phyloP scores from a whole-genome alignment of 2,329 filamentous ascomycete species.

The Arthroderma sp. region DNA sequence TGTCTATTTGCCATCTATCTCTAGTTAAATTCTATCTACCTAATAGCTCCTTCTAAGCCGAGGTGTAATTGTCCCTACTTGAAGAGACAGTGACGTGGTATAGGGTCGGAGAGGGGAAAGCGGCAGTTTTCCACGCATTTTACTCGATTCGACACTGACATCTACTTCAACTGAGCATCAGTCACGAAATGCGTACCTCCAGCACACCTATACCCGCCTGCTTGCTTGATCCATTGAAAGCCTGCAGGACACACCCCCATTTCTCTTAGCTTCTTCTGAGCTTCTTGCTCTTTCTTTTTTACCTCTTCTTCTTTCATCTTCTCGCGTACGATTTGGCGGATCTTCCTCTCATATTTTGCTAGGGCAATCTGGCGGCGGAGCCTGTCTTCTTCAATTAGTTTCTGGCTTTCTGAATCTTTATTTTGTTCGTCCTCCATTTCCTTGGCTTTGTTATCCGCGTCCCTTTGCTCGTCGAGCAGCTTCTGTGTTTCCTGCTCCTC shows the following conservation, averaged over 20 bases:
- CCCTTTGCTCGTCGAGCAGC: slow-evolving; percentile 8
- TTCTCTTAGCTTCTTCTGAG: slow-evolving; percentile 38
- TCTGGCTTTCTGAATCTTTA: too few relatives aligned
- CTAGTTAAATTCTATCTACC: too few relatives aligned
- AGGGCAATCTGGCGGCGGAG: slow-evolving; percentile 7
- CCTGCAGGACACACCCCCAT: slow-evolving; percentile 48
- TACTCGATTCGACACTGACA: too few relatives aligned
- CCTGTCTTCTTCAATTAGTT: not conserved
- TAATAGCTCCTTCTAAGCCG: too few relatives aligned
- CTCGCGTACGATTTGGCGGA: slow-evolving; percentile 18
- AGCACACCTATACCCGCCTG: slow-evolving; percentile 48
- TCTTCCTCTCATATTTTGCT: slow-evolving; percentile 20
- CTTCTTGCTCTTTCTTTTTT: slow-evolving; percentile 31
- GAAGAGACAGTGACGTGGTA: too few relatives aligned
- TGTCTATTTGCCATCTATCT: too few relatives aligned
- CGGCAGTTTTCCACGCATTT: too few relatives aligned
- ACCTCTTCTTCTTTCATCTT: slow-evolving; percentile 30
- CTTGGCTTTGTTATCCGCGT: too few relatives aligned
- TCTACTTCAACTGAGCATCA: too few relatives aligned
- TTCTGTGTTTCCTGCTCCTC: slow-evolving; percentile 11
- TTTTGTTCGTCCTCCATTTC: too few relatives aligned
- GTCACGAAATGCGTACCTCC: slow-evolving; percentile 53
- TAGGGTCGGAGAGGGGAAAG: too few relatives aligned
- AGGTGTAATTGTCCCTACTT: too few relatives aligned
- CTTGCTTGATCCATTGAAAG: slow-evolving; percentile 50